Conservation (phyloP, 805 yeast species). For the Sugiyamaella lignohabitans region DNA sequence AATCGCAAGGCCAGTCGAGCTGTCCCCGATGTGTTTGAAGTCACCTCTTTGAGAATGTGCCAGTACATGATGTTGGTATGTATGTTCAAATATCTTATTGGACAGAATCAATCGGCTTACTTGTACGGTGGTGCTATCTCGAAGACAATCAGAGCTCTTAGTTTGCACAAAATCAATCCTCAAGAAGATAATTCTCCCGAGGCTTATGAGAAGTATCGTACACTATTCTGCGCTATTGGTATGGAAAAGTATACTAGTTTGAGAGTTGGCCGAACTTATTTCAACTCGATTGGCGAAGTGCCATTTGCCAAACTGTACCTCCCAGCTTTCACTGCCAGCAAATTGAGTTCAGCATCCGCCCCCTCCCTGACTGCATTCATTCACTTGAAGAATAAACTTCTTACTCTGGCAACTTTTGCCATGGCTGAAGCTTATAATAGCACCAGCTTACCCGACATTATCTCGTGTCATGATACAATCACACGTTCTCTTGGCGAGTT, state of each 20-base stretch:
- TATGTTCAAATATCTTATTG: slow-evolving; percentile 9
- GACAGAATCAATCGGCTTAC: slow-evolving; percentile 11
- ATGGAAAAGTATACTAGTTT: slow-evolving; percentile 12
- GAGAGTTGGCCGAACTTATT: slow-evolving; percentile 7
- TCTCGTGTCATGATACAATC: not conserved
- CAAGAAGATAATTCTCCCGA: slow-evolving; percentile 3
- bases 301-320: not conserved
- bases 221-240: slow-evolving; percentile 6
- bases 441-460: not conserved
- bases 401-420: not conserved
- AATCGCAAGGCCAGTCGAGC: slow-evolving; percentile 7
- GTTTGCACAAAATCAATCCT: slow-evolving; percentile 10
- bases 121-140: slow-evolving; percentile 9
- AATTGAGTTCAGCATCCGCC: not conserved
- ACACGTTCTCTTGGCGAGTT: not conserved
- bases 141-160: slow-evolving; percentile 8
- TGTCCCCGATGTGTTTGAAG: slow-evolving; percentile 14
- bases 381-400: not conserved
- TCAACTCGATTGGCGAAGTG: not conserved
- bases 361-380: not conserved
- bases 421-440: slow-evolving; percentile 2
- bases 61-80: slow-evolving; percentile 11
- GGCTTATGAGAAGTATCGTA: slow-evolving; percentile 8
- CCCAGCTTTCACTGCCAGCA: not conserved
- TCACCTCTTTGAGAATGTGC: slow-evolving; percentile 7